Percentiles rank a stretch among this genome's conserved stretches.
Conservation (phyloP, 208 protist genomes). For the Leishmania guyanensis region DNA sequence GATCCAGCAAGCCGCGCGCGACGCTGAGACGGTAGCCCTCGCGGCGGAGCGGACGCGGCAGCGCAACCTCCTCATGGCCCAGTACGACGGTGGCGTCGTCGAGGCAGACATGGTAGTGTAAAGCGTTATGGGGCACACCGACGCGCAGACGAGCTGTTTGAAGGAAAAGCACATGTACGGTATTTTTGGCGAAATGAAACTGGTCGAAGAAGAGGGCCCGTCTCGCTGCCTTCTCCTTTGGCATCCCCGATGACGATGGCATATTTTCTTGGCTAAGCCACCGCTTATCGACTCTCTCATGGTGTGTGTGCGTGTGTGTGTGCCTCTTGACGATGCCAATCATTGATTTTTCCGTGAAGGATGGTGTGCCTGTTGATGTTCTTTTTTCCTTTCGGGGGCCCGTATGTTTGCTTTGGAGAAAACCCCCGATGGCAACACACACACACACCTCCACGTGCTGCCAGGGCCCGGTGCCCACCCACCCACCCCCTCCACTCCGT, state of each 20-base stretch:
- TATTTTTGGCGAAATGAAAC: background rate
- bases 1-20: conserved; percentile 37
- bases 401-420: background rate
- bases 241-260: background rate
- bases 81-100: conserved; percentile 45
- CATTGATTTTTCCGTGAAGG: background rate
- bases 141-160: background rate
- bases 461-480: background rate
- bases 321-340: background rate
- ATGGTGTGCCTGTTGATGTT: background rate
- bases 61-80: conserved; percentile 26
- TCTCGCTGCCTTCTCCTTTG: background rate
- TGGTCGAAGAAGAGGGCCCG: background rate
- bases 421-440: background rate
- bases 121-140: background rate
- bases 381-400: background rate
- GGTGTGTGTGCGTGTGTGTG: background rate
- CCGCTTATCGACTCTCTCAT: background rate
- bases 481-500: background rate
- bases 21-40: conserved; percentile 39
- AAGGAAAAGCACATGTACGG: background rate
- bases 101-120: conserved; percentile 83
- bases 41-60: conserved; percentile 35
- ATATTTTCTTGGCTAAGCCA: background rate
- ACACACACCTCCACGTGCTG: background rate